Base-by-base conservation (phyloP, 345 rosid species). In the Sonneratia caseolaris region DNA sequence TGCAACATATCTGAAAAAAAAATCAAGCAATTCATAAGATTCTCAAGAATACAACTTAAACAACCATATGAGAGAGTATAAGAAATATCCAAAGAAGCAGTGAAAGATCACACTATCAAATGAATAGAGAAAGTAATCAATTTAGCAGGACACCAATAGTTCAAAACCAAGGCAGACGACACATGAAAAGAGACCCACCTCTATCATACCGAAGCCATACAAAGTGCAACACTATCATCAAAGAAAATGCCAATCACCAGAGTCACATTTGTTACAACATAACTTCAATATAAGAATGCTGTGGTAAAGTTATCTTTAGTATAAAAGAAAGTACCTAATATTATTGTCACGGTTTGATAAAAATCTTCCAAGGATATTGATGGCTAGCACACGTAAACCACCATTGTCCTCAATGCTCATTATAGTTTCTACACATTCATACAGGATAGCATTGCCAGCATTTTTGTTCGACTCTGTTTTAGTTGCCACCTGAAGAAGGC, bases 301-400 rank as follows among this genome's bases (percentile, higher is more conserved):
- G 8, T 10, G 7, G 5, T 57, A 66, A 38, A 67, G 3, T 68
- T 27, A 68, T 68, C 70, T 8, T 37, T 22, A 42, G 56, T 48
- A 3, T 68, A 24, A 43, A 68, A 66, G 55, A n/a, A 38, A 68
- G 61, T 76, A 92, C 99, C 99, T 92, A 85, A 90, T 96, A 85
- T 96, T 96, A 80, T 95, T 95, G 90, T 92, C 99, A 65, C 96
- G 97, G 79, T 95, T 96, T 67, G 99, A 92, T 84, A 96, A 85
- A 74, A 96, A 96, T 78, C 94, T 92, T 82, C 99, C 99, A 82
- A 96, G 78, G 66, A 96, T 92, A 81, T 96, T 96, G 77, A 96
- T 89, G 79, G 99, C 99, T 79, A 96, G 98, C 76, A 96, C 99
- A 78, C 99, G 91, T 74, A 96, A 85, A 73, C 98, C 97, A 83